phyloP scores from a whole-genome alignment of 2,329 filamentous ascomycete species.

The Zasmidium cellare region DNA sequence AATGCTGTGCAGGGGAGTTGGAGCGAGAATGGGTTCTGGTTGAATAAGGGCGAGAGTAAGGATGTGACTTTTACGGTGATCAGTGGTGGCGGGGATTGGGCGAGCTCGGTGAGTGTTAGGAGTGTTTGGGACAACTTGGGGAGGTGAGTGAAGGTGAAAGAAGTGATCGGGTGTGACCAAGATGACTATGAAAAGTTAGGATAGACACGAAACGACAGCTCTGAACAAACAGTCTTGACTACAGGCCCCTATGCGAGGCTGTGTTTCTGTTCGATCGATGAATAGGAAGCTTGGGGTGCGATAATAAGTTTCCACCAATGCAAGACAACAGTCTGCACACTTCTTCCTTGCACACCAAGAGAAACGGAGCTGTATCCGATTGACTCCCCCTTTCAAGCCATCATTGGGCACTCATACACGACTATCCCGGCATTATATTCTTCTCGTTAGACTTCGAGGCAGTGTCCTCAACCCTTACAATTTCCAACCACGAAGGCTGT shows the following conservation, averaged over 20 bases:
- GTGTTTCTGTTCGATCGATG: too few relatives aligned
- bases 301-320: too few relatives aligned
- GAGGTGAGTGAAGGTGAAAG: background rate
- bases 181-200: background rate
- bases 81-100: slow-evolving; percentile 45
- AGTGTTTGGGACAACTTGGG: slow-evolving; percentile 52
- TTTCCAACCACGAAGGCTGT: too few relatives aligned
- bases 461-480: background rate
- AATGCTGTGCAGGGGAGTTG: slow-evolving; percentile 49
- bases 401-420: too few relatives aligned
- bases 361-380: background rate
- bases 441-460: background rate
- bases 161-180: background rate
- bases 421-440: too few relatives aligned
- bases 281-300: too few relatives aligned
- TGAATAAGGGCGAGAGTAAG: slow-evolving; percentile 47
- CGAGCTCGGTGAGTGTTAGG: slow-evolving; percentile 46
- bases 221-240: too few relatives aligned
- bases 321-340: too few relatives aligned
- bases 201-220: background rate
- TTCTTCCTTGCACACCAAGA: too few relatives aligned
- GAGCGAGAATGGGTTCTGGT: slow-evolving; percentile 53
- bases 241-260: too few relatives aligned
- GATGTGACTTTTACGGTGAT: slow-evolving; percentile 47
- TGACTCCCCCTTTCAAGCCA: background rate